These are phyloP conservation scores for Melanomma pulvis-pyrius DNA, from an alignment of 495 filamentous ascomycete species.

Conservation along the genomic window DNA sequence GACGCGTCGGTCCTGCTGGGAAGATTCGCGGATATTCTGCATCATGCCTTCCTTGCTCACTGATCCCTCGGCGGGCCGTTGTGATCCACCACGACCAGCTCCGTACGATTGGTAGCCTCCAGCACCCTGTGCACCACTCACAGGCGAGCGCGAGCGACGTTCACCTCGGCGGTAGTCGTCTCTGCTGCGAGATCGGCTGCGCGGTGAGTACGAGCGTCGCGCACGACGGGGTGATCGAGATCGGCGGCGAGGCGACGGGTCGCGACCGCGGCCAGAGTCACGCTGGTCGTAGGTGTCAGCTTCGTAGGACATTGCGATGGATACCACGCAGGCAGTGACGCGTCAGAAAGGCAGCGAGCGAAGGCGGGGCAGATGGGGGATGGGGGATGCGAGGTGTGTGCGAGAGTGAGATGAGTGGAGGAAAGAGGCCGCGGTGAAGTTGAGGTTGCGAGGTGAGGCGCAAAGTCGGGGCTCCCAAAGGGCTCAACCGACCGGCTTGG, in stretches of 20 bases:
- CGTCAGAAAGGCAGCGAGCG: neutral
- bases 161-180: conserved; percentile 84
- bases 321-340: conserved; percentile 7
- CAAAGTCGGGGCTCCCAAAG: neutral
- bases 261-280: conserved; percentile 75
- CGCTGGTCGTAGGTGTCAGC: conserved; percentile 60
- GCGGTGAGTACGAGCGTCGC: conserved; percentile 89
- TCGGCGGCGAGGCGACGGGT: conserved; percentile 78
- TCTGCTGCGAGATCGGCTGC: conserved; percentile 88
- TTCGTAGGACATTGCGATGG: conserved; percentile 32
- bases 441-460: neutral
- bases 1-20: conserved; percentile 97
- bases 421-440: neutral
- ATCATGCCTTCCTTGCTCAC: conserved; percentile 92
- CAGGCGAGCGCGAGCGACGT: conserved; percentile 80
- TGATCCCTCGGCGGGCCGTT: conserved; percentile 81
- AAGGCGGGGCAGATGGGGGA: conserved; percentile 1
- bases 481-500: conserved; percentile 13
- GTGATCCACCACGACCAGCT: conserved; percentile 64
- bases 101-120: conserved; percentile 67
- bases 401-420: neutral
- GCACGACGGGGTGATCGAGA: conserved; percentile 73
- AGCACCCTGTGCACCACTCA: conserved; percentile 68
- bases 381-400: neutral
- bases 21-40: conserved; percentile 86